Conservation (phyloP, 176 grass and related monocot species). For the Neostapfia colusana region DNA sequence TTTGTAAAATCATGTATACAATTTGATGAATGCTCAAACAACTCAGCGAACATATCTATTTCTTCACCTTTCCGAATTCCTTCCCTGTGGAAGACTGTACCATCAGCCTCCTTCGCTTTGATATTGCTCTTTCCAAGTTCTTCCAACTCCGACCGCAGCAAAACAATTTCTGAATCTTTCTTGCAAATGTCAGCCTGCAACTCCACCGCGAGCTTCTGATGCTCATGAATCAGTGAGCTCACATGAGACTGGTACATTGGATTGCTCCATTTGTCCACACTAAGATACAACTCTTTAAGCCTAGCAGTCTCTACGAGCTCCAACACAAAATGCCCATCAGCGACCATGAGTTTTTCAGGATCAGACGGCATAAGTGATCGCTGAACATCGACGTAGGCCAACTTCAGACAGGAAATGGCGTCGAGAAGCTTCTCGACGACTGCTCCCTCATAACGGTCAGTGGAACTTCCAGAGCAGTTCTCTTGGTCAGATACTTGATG, state of each 20-base stretch:
- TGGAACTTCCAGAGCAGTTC: slow-evolving; percentile 15
- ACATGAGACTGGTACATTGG: slow-evolving; percentile 45
- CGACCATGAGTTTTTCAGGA: slow-evolving; percentile 42
- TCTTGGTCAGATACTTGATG: slow-evolving; percentile 37
- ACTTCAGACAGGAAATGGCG: slow-evolving; percentile 59
- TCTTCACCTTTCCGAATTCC: slow-evolving; percentile 36
- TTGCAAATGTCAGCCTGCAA: slow-evolving; percentile 60
- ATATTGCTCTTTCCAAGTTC: slow-evolving; percentile 48
- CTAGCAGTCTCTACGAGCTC: slow-evolving; percentile 51
- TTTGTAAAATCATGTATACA: slow-evolving; percentile 74
- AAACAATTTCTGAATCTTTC: slow-evolving; percentile 63
- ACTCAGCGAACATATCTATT: slow-evolving; percentile 47
- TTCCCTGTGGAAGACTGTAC: not conserved
- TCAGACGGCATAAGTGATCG: slow-evolving; percentile 64
- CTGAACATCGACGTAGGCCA: slow-evolving; percentile 70
- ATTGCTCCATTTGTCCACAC: slow-evolving; percentile 38
- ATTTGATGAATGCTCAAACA: slow-evolving; percentile 45
- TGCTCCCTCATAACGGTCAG: slow-evolving; percentile 44
- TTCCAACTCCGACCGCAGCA: slow-evolving; percentile 52
- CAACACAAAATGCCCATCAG: slow-evolving; percentile 48
- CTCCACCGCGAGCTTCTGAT: slow-evolving; percentile 47
- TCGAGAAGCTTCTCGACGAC: slow-evolving; percentile 59
- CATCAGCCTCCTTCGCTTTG: slow-evolving; percentile 43
- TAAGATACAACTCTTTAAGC: slow-evolving; percentile 57
- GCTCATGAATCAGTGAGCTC: slow-evolving; percentile 50